Evolutionary conservation across 208 protist genomes (phyloP).

Genomic region (Acanthamoeba castellanii): DNA sequence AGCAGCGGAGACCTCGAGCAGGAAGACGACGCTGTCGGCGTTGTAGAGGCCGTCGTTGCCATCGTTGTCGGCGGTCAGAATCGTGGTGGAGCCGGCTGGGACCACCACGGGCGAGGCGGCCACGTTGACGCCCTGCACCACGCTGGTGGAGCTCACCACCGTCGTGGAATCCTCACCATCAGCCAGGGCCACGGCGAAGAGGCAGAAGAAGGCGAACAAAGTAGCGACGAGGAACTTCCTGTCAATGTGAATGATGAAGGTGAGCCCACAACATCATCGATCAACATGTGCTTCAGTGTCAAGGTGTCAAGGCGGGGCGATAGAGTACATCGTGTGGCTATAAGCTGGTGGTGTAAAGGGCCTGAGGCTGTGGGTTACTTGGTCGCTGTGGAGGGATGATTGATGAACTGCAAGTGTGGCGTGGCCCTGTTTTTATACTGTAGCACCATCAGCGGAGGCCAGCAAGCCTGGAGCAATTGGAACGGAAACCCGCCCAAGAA

Average conservation of each 20-base stretch:
- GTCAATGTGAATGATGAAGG: background rate
- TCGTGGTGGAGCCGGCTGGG: background rate
- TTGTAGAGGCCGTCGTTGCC: slow-evolving; percentile 16
- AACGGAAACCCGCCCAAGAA: slow-evolving; percentile 38
- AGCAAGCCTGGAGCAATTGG: background rate
- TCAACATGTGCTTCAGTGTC: background rate
- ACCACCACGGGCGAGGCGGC: background rate
- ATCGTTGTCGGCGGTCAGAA: background rate
- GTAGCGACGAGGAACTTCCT: slow-evolving; percentile 19
- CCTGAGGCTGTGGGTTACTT: background rate
- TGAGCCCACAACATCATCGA: no score
- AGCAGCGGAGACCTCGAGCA: background rate
- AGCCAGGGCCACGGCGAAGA: background rate
- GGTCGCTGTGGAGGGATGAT: background rate
- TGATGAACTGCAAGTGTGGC: background rate
- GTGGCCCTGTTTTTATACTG: background rate
- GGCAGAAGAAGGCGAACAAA: background rate
- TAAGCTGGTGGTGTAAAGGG: background rate
- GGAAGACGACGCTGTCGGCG: slow-evolving; percentile 41
- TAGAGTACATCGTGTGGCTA: background rate
- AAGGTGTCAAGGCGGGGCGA: background rate
- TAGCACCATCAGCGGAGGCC: background rate
- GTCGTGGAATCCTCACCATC: background rate
- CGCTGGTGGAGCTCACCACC: background rate
- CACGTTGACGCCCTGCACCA: background rate